Evolutionary conservation across 129 eudicot genomes (phyloP).

Genomic region (Smallanthus sonchifolius): DNA sequence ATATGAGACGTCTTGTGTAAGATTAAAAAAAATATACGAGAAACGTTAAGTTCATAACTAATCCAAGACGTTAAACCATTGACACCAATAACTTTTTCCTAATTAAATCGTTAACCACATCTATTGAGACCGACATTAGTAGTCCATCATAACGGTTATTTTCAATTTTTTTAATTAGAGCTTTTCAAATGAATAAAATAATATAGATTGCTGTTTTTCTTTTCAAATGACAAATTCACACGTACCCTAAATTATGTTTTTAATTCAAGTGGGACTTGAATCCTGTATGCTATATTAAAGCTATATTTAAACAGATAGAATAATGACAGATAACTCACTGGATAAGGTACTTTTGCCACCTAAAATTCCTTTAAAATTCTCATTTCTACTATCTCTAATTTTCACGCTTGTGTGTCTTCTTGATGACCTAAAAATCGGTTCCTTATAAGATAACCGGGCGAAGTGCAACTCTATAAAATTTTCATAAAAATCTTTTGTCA

Average conservation of each 20-base stretch:
- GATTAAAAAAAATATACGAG: slow-evolving; percentile 10
- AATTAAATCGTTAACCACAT: background rate
- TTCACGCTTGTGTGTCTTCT: too few relatives aligned
- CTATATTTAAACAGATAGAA: background rate
- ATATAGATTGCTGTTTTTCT: background rate
- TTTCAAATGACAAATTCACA: background rate
- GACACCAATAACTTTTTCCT: background rate
- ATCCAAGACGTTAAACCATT: background rate
- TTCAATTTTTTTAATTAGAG: background rate
- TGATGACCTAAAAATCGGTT: too few relatives aligned
- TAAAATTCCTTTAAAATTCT: too few relatives aligned
- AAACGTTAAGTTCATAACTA: background rate
- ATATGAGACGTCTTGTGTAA: background rate
- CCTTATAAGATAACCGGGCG: too few relatives aligned
- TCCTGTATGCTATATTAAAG: too few relatives aligned
- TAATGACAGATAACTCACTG: background rate
- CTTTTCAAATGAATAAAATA: background rate
- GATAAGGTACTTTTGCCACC: background rate
- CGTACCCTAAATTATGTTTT: background rate
- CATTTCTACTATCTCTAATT: too few relatives aligned
- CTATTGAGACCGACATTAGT: slow-evolving; percentile 1
- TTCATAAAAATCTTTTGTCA: too few relatives aligned
- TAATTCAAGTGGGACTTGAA: background rate
- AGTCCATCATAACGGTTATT: too few relatives aligned
- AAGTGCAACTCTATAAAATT: too few relatives aligned